phyloP scores from a whole-genome alignment of 495 filamentous ascomycete species.

The Hypoxylon lienhwacheense region DNA sequence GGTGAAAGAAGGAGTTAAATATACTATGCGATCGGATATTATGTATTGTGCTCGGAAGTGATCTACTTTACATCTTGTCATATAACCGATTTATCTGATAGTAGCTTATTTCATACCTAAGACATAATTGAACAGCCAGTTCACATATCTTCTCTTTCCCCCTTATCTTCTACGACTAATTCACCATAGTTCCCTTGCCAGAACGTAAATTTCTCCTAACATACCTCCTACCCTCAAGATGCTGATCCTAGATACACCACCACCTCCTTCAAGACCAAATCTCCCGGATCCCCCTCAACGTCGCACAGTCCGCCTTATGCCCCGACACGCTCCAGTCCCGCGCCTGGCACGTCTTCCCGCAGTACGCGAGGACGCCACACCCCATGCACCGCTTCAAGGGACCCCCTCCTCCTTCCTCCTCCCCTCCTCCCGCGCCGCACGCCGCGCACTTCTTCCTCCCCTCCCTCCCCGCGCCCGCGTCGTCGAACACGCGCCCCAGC shows the following conservation, averaged over 20 bases:
- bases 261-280: conserved; percentile 37
- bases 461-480: conserved; percentile 10
- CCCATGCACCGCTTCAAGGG: conserved; percentile 45
- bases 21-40: conserved; percentile 77
- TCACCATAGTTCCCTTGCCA: too few species aligned
- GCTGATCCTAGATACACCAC: too few species aligned
- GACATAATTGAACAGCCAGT: too few species aligned
- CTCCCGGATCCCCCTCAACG: conserved; percentile 42
- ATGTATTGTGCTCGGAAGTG: conserved; percentile 59
- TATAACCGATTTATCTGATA: too few species aligned
- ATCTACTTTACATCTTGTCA: too few species aligned
- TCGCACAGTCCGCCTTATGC: conserved; percentile 49
- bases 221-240: neutral
- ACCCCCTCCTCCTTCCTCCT: conserved; percentile 1
- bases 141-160: too few species aligned
- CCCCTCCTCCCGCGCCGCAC: conserved; percentile 33
- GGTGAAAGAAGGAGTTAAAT: conserved; percentile 69
- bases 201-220: neutral
- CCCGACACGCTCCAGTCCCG: conserved; percentile 46
- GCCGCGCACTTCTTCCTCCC: conserved; percentile 19
- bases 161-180: too few species aligned
- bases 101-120: too few species aligned
- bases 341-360: conserved; percentile 48
- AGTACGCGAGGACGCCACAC: conserved; percentile 47
- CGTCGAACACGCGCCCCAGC: conserved; percentile 33